phyloP scores from a whole-genome alignment of 805 yeast genomes.

The Wickerhamomyces sydowiorum region DNA sequence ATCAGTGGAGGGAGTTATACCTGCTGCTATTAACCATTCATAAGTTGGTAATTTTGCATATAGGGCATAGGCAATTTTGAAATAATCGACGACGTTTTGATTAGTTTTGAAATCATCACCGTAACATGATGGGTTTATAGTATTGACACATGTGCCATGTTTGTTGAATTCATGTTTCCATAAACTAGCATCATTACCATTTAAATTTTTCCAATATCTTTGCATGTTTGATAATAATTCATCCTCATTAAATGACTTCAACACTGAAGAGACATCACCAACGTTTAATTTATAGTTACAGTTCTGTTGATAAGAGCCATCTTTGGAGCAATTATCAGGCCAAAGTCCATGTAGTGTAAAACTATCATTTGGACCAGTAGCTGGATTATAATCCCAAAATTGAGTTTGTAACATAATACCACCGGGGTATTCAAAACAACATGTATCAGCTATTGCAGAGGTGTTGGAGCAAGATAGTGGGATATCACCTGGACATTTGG shows the following conservation, averaged over 20 bases:
- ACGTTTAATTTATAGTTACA: constrained; percentile 63
- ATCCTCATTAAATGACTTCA: constrained; percentile 39
- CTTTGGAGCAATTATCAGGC: constrained; percentile 70
- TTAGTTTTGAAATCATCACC: constrained; percentile 18
- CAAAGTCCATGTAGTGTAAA: constrained; percentile 85
- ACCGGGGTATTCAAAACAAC: constrained; percentile 86
- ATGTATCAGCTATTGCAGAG: constrained; percentile 50
- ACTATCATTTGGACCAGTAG: constrained; percentile 61
- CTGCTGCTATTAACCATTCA: constrained; percentile 57
- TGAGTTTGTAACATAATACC: constrained; percentile 83
- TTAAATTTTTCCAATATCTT: constrained; percentile 66
- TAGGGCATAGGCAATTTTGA: constrained; percentile 50
- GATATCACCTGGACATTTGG: constrained; percentile 45
- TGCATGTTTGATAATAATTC: constrained; percentile 55
- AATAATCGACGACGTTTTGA: constrained; percentile 62
- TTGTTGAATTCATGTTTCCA: constrained; percentile 95
- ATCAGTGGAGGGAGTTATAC: constrained; percentile 60
- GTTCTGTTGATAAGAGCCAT: constrained; percentile 74
- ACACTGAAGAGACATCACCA: constrained; percentile 38
- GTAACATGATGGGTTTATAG: constrained; percentile 72
- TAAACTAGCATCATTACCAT: constrained; percentile 58
- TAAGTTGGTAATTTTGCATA: constrained; percentile 61
- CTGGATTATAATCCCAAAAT: constrained; percentile 85
- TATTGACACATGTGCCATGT: constrained; percentile 89
- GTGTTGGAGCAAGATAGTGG: constrained; percentile 60